Percentiles rank a stretch among this genome's conserved stretches.
These are phyloP conservation scores for Cystobasidiaceae sp. DNA, from an alignment of 1,284 basidiomycete genomes.

Conservation along the genomic window DNA sequence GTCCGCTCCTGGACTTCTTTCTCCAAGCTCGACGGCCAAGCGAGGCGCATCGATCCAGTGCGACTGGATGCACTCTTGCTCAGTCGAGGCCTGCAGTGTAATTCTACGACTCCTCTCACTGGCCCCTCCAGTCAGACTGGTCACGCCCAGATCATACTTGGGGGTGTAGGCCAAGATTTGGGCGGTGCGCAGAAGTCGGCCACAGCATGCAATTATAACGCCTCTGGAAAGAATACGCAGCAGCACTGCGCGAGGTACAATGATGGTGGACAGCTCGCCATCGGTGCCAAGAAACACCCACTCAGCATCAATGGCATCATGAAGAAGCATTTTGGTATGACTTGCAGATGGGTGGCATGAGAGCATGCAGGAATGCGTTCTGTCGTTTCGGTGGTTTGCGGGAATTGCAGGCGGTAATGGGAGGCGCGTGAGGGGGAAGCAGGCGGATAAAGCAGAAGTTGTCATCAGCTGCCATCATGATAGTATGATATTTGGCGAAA, in stretches of 20 bases:
- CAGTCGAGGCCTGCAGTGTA: constrained; percentile 3
- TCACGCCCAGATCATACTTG: constrained; percentile 10
- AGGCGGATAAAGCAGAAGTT: too few relatives aligned
- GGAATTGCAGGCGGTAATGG: too few relatives aligned
- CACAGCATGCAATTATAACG: constrained; percentile 17
- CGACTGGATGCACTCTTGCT: constrained; percentile 2
- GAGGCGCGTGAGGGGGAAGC: too few relatives aligned
- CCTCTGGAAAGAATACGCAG: background rate
- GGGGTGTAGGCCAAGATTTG: background rate
- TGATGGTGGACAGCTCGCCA: background rate
- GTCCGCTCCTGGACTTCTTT: constrained; percentile 1
- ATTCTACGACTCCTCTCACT: background rate
- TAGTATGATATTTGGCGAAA: too few relatives aligned
- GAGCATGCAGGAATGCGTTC: too few relatives aligned
- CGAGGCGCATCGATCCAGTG: constrained; percentile 1
- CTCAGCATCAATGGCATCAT: constrained; percentile 15
- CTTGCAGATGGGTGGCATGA: constrained; percentile 10
- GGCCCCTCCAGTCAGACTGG: background rate
- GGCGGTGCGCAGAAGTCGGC: background rate
- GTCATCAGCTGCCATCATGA: too few relatives aligned
- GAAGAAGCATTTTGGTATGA: constrained; percentile 6
- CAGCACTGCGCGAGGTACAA: constrained; percentile 1
- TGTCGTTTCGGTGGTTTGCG: too few relatives aligned
- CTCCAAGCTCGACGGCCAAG: background rate
- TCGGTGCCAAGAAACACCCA: background rate